phyloP scores from a whole-genome alignment of 192 early-diverging fungal species.

The Rhizophagus prolifer region DNA sequence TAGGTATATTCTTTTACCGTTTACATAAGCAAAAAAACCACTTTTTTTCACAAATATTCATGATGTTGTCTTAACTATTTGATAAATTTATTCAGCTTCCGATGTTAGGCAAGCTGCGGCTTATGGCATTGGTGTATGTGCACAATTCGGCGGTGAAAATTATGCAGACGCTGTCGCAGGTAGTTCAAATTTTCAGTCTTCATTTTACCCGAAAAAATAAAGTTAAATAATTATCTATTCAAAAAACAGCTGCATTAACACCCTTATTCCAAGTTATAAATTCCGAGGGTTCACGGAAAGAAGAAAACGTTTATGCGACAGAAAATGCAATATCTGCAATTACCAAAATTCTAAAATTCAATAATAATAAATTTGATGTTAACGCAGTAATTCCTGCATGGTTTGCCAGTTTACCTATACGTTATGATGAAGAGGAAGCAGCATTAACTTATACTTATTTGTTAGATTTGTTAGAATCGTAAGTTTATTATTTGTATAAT shows the following conservation, averaged over 20 bases:
- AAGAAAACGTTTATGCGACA: conserved; percentile 81
- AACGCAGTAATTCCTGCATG: conserved; percentile 67
- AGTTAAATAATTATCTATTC: conserved; percentile 11
- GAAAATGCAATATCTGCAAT: conserved; percentile 94
- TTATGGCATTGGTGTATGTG: conserved; percentile 92
- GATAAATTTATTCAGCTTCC: conserved; percentile 27
- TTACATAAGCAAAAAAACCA: too few relatives aligned
- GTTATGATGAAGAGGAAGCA: conserved; percentile 88
- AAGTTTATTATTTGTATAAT: conserved; percentile 27
- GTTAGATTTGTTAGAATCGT: conserved; percentile 66
- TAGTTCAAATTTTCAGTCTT: conserved; percentile 19
- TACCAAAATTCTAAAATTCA: conserved; percentile 82
- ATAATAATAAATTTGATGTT: conserved; percentile 59
- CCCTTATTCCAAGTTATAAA: conserved; percentile 74
- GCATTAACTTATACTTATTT: conserved; percentile 75
- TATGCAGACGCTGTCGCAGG: conserved; percentile 71
- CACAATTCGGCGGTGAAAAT: conserved; percentile 80
- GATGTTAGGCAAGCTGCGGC: conserved; percentile 94
- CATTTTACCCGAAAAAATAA: neutral
- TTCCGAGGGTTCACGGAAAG: conserved; percentile 58
- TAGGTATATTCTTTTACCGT: conserved; percentile 15
- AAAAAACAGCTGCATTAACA: conserved; percentile 60
- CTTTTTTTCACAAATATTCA: neutral
- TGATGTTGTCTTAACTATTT: neutral
- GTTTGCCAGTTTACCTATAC: conserved; percentile 79